Conservation (phyloP, 805 yeast genomes). For the Candida stauntonica region DNA sequence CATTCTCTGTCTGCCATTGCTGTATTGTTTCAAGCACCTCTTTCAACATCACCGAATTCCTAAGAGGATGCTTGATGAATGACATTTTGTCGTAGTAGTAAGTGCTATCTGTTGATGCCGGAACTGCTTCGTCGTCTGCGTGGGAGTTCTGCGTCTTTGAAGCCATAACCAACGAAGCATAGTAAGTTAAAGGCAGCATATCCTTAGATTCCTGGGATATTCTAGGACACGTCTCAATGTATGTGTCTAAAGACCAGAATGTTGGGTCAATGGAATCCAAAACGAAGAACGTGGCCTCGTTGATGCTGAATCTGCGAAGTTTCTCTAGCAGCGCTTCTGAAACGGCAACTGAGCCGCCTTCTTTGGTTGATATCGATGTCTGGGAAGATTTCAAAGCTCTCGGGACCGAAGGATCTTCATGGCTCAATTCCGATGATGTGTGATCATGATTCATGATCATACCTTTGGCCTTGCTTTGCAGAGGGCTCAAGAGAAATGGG, state of each 20-base stretch:
- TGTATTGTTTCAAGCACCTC: constrained; percentile 5
- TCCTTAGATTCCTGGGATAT: constrained; percentile 1
- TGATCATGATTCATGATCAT: too few species aligned
- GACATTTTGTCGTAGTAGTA: constrained; percentile 11
- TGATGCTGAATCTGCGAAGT: constrained; percentile 1
- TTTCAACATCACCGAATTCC: constrained; percentile 3
- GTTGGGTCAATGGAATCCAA: constrained; percentile 15
- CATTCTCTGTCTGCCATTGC: not conserved
- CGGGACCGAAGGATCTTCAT: too few species aligned
- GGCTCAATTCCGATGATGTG: too few species aligned
- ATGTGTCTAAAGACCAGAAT: constrained; percentile 12
- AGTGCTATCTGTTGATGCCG: not conserved
- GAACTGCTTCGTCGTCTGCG: not conserved
- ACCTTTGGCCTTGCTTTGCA: too few species aligned
- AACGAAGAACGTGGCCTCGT: constrained; percentile 3
- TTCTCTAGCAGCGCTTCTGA: too few species aligned
- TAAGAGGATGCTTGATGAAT: constrained; percentile 5
- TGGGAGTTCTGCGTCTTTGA: not conserved
- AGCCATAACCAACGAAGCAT: constrained; percentile 4
- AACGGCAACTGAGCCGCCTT: not conserved
- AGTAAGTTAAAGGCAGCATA: constrained; percentile 7
- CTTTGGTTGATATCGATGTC: not conserved
- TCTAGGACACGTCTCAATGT: constrained; percentile 7
- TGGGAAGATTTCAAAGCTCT: not conserved
- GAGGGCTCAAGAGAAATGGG: not conserved